These are phyloP conservation scores for Penicillium sp. DNA, from an alignment of 2,329 filamentous ascomycete genomes.

Conservation along the genomic window DNA sequence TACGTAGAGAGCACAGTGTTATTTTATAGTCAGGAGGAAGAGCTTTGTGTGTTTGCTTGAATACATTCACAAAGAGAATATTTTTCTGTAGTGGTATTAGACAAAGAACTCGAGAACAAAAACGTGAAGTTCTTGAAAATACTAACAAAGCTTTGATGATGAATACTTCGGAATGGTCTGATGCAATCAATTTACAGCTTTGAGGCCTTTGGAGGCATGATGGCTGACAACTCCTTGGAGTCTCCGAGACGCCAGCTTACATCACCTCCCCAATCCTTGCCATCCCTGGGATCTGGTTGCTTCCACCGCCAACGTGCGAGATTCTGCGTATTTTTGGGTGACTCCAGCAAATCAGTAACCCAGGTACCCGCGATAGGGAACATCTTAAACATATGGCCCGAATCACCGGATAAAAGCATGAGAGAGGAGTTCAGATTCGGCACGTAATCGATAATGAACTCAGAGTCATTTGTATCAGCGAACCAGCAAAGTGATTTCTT, in stretches of 20 bases:
- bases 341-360: constrained; percentile 54
- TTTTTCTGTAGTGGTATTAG: background rate
- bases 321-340: constrained; percentile 45
- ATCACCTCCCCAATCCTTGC: constrained; percentile 48
- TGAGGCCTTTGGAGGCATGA: constrained; percentile 24
- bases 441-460: constrained; percentile 64
- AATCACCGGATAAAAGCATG: constrained; percentile 60
- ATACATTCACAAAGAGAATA: background rate
- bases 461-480: constrained; percentile 63
- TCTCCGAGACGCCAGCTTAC: constrained; percentile 55
- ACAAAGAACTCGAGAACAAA: background rate
- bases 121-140: background rate
- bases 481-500: constrained; percentile 65
- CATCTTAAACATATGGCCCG: constrained; percentile 67
- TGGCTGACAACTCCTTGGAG: constrained; percentile 33
- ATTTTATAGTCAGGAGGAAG: background rate
- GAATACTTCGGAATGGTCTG: background rate
- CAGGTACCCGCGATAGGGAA: constrained; percentile 63
- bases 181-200: constrained; percentile 23
- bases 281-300: constrained; percentile 29
- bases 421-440: constrained; percentile 54
- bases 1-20: background rate
- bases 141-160: background rate
- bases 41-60: background rate
- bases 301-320: constrained; percentile 59